Evolutionary conservation across 306 rosid genomes (phyloP).

Genomic region (Dryas alaskensis): DNA sequence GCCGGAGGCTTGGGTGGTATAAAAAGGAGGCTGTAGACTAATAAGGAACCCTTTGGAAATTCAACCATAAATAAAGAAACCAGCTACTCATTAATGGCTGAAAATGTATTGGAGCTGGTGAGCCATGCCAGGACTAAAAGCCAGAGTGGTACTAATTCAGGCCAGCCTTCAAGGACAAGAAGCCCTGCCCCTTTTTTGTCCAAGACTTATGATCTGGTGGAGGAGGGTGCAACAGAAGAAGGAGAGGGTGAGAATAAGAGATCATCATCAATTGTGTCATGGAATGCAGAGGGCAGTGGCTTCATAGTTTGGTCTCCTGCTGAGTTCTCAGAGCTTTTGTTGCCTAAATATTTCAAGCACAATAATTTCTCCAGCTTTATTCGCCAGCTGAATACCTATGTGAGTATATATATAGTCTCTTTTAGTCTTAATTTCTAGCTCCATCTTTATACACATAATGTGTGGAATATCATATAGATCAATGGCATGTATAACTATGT

Average conservation of each 20-base stretch:
- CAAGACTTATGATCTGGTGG: slow-evolving; percentile 70
- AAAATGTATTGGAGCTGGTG: slow-evolving; percentile 16
- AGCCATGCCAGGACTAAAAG: slow-evolving; percentile 18
- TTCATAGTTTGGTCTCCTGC: slow-evolving; percentile 87
- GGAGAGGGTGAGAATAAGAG: slow-evolving; percentile 9
- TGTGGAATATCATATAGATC: neutral
- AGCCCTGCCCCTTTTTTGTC: slow-evolving; percentile 67
- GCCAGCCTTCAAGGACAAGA: slow-evolving; percentile 42
- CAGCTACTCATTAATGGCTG: slow-evolving; percentile 14
- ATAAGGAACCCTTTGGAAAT: neutral
- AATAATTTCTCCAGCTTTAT: slow-evolving; percentile 92
- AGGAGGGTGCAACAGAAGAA: slow-evolving; percentile 35
- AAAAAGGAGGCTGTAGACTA: slow-evolving; percentile 14
- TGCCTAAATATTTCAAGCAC: slow-evolving; percentile 86
- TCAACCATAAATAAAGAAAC: neutral
- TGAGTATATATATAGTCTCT: slow-evolving; percentile 27
- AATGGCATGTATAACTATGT: neutral
- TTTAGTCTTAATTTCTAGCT: neutral
- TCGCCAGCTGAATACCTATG: slow-evolving; percentile 88
- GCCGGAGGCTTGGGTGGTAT: slow-evolving; percentile 8
- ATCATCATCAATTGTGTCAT: slow-evolving; percentile 40
- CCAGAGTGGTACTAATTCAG: neutral
- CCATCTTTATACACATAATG: neutral
- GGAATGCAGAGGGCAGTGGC: slow-evolving; percentile 69
- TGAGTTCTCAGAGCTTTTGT: slow-evolving; percentile 63